These are phyloP conservation scores for Aurantiochytrium sp. DNA, from an alignment of 108 stramenopile genomes.

Conservation along the genomic window DNA sequence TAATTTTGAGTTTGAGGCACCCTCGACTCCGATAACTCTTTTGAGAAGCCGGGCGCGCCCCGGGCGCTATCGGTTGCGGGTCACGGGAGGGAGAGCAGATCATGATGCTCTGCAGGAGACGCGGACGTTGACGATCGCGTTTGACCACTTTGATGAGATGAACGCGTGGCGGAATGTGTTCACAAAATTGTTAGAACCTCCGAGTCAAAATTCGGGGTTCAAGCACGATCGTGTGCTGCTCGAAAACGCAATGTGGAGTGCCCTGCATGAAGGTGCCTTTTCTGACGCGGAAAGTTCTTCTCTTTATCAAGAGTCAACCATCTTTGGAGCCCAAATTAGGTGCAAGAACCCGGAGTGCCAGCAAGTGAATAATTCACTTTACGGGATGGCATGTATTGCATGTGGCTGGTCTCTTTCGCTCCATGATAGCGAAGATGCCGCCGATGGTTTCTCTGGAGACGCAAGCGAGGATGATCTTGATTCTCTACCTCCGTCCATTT, in stretches of 20 bases:
- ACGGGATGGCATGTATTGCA: background rate
- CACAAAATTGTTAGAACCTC: background rate
- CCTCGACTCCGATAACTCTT: background rate
- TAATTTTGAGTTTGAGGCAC: background rate
- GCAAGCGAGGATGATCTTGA: background rate
- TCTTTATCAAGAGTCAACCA: background rate
- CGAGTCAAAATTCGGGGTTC: background rate
- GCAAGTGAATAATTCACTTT: background rate
- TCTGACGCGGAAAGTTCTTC: background rate
- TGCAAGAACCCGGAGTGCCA: background rate
- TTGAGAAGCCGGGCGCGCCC: background rate
- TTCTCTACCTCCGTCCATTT: background rate
- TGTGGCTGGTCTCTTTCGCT: background rate
- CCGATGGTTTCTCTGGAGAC: background rate
- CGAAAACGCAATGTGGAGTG: background rate
- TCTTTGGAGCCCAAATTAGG: background rate
- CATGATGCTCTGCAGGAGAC: background rate
- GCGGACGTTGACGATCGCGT: background rate
- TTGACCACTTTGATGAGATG: background rate
- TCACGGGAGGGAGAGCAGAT: background rate
- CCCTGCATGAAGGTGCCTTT: background rate
- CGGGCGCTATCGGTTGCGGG: background rate
- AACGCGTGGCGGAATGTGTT: background rate
- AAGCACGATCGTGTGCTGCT: background rate
- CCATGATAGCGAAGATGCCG: background rate